These are phyloP conservation scores for Saccharomyces eubayanus DNA, from an alignment of 805 yeast genomes.

Conservation along the genomic window DNA sequence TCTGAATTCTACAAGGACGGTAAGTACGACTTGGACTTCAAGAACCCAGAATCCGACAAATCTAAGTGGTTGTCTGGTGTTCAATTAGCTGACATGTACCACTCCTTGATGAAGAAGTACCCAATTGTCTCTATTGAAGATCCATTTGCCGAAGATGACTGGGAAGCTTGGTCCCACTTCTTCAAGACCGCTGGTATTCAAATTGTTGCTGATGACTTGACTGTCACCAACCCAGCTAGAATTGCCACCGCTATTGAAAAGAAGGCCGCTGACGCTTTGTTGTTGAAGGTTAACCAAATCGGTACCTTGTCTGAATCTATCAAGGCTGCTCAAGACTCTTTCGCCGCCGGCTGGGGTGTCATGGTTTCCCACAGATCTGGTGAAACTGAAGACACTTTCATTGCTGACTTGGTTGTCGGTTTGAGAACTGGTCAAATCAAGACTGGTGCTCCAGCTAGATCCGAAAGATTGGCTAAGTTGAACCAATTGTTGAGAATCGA, in stretches of 20 bases:
- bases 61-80: constrained; percentile 86
- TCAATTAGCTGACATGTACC: constrained; percentile 81
- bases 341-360: constrained; percentile 97
- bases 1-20: constrained; percentile 97
- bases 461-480: constrained; percentile 98
- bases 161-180: constrained; percentile 96
- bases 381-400: constrained; percentile 98
- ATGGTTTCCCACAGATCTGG: constrained; percentile 99
- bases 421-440: constrained; percentile 97
- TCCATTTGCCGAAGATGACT: constrained; percentile 99
- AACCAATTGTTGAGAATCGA: constrained; percentile 98
- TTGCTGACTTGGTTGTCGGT: constrained; percentile 97
- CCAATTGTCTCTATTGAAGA: constrained; percentile 98
- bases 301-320: constrained; percentile 95
- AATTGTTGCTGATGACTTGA: constrained; percentile 96
- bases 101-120: constrained; percentile 71
- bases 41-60: constrained; percentile 87
- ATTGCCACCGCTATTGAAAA: constrained; percentile 91
- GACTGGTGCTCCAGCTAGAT: constrained; percentile 99
- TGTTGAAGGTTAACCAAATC: constrained; percentile 97
- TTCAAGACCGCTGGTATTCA: constrained; percentile 68
- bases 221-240: constrained; percentile 95
- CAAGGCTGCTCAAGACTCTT: constrained; percentile 92
- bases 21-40: constrained; percentile 95
- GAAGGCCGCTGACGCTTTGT: constrained; percentile 90